Evolutionary conservation across 208 protist genomes (phyloP).

Genomic region (Kentomonas sorsogonicus): DNA sequence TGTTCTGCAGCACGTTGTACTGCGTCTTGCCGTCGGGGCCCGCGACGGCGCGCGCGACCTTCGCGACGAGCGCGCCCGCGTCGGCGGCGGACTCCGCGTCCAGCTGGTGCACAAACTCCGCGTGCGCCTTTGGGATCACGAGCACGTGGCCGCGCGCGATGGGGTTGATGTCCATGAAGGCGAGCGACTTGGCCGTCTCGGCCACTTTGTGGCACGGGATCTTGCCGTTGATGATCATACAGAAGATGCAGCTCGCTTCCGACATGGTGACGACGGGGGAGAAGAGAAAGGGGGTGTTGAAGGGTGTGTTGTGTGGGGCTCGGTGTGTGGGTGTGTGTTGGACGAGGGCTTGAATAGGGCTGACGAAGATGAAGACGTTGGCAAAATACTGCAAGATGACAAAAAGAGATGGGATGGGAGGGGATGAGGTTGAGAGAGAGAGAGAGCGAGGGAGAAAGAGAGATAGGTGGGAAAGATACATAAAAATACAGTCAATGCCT

Average conservation of each 20-base stretch:
- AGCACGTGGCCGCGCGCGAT: constrained; percentile 76
- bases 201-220: constrained; percentile 85
- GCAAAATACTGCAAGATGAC: no score
- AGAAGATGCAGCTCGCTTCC: constrained; percentile 71
- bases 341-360: no score
- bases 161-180: constrained; percentile 89
- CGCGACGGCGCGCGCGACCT: constrained; percentile 57
- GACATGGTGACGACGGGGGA: background rate
- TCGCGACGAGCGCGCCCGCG: constrained; percentile 44
- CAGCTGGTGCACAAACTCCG: constrained; percentile 72
- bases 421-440: constrained; percentile 1
- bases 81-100: constrained; percentile 66
- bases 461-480: no score
- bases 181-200: constrained; percentile 70
- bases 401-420: no score
- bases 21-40: constrained; percentile 45
- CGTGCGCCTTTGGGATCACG: constrained; percentile 81
- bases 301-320: background rate
- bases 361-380: no score
- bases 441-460: constrained; percentile 8
- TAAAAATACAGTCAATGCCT: no score
- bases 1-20: constrained; percentile 94
- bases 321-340: no score
- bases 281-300: background rate
- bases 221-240: constrained; percentile 70